Evolutionary conservation across 495 filamentous ascomycete species (phyloP).

Genomic region (Penicillium fimorum): DNA sequence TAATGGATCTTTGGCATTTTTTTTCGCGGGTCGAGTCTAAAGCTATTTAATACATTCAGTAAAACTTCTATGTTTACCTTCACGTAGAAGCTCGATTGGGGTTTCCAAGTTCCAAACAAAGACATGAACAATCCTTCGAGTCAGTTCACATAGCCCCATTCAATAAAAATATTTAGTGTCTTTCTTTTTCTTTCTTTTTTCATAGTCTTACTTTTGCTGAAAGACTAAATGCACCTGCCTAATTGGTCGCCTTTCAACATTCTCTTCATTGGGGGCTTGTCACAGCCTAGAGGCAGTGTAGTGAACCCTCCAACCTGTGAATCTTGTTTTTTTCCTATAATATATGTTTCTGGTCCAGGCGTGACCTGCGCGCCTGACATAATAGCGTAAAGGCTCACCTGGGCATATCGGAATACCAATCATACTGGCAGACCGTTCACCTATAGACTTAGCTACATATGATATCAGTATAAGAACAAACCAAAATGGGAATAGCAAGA

Average conservation of each 20-base stretch:
- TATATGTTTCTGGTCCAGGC: conserved; percentile 11
- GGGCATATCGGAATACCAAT: conserved; percentile 24
- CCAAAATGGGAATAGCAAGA: neutral
- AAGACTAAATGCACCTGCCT: neutral
- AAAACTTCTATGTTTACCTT: neutral
- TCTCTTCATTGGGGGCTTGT: neutral
- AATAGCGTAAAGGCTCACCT: conserved; percentile 18
- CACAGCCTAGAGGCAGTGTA: neutral
- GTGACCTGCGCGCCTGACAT: conserved; percentile 2
- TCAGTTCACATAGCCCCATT: neutral
- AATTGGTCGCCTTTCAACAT: neutral
- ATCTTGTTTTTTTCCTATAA: neutral
- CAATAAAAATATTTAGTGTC: neutral
- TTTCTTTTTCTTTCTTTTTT: neutral
- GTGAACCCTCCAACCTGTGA: neutral
- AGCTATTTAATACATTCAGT: neutral
- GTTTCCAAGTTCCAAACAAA: neutral
- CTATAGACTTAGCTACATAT: neutral
- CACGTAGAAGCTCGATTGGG: neutral
- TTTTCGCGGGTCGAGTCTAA: neutral
- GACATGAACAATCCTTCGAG: neutral
- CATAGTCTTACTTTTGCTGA: neutral
- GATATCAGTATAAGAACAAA: neutral
- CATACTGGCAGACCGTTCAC: neutral
- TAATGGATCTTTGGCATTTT: neutral